Percentiles rank a stretch among this genome's conserved stretches.
These are phyloP conservation scores for Sporormia fimetaria DNA, from an alignment of 495 filamentous ascomycete species.

Conservation along the genomic window DNA sequence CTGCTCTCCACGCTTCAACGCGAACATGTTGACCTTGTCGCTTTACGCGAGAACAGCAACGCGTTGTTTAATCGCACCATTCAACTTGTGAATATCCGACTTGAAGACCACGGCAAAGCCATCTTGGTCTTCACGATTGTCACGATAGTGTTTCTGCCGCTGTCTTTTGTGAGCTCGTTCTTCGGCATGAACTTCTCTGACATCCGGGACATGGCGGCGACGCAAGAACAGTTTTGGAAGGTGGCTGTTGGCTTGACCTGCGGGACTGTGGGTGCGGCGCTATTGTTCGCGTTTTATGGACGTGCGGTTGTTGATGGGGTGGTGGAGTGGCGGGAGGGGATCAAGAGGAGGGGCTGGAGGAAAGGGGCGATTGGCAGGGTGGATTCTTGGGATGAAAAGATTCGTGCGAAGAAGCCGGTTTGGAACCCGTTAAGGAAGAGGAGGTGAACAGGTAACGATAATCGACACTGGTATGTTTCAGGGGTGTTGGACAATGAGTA, in stretches of 20 bases:
- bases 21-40: constrained; percentile 31
- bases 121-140: constrained; percentile 37
- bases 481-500: too few relatives aligned
- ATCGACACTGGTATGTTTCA: too few relatives aligned
- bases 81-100: constrained; percentile 35
- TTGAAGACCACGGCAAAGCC: constrained; percentile 36
- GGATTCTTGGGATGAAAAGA: too few relatives aligned
- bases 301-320: constrained; percentile 26
- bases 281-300: constrained; percentile 34
- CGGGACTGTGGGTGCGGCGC: constrained; percentile 27
- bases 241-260: constrained; percentile 28
- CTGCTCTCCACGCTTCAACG: constrained; percentile 32
- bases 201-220: constrained; percentile 31
- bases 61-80: constrained; percentile 34
- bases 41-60: constrained; percentile 34
- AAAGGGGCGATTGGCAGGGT: too few relatives aligned
- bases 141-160: constrained; percentile 34
- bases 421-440: too few relatives aligned
- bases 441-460: too few relatives aligned
- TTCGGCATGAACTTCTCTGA: constrained; percentile 38
- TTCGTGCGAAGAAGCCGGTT: too few relatives aligned
- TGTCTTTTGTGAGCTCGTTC: constrained; percentile 33
- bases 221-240: constrained; percentile 34
- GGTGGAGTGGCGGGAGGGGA: constrained; percentile 27
- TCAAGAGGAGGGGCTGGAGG: too few relatives aligned